These are phyloP conservation scores for Solanum ossicruentum DNA, from an alignment of 257 asterid genomes.

Conservation along the genomic window DNA sequence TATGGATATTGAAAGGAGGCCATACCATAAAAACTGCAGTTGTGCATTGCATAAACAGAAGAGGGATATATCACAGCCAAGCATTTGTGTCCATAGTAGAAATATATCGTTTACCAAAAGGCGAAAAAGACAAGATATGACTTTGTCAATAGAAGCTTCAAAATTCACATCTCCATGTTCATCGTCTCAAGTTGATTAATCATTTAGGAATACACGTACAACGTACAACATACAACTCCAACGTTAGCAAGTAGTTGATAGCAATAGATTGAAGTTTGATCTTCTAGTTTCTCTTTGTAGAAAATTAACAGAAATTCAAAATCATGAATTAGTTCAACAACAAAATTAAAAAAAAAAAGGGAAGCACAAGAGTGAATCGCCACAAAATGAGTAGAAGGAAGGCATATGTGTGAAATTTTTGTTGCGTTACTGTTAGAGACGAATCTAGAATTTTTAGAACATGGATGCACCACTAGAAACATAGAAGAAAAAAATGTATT, in stretches of 20 bases:
- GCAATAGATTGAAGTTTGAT: too few relatives aligned
- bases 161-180: neutral
- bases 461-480: too few relatives aligned
- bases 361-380: too few relatives aligned
- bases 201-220: neutral
- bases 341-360: too few relatives aligned
- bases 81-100: neutral
- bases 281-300: too few relatives aligned
- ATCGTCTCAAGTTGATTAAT: neutral
- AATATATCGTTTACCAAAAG: conserved; percentile 4
- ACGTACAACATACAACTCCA: neutral
- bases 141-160: neutral
- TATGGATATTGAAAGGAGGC: conserved; percentile 22
- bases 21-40: conserved; percentile 27
- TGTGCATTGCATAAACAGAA: conserved; percentile 28
- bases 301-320: too few relatives aligned
- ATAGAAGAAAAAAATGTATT: too few relatives aligned
- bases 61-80: conserved; percentile 3
- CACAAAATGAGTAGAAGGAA: too few relatives aligned
- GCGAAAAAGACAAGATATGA: neutral
- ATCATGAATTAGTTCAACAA: too few relatives aligned
- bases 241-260: neutral
- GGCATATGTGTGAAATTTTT: too few relatives aligned
- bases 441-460: too few relatives aligned
- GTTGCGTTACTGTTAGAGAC: too few relatives aligned